Conservation (phyloP, 2,329 filamentous ascomycete genomes). For the Penicillium concentricum region DNA sequence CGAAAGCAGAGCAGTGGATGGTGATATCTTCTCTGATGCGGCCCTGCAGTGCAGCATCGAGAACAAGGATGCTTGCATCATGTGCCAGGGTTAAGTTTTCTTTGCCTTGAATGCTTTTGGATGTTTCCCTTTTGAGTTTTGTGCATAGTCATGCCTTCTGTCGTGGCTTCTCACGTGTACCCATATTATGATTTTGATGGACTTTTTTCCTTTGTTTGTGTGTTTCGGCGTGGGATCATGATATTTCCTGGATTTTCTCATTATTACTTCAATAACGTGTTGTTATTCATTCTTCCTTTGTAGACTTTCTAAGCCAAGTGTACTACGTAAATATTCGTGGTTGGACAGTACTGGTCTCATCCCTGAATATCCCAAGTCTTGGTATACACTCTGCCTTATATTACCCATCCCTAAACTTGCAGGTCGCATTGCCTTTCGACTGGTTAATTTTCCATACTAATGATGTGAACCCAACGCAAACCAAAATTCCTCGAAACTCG, state of each 20-base stretch:
- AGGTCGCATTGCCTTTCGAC: no score
- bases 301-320: background rate
- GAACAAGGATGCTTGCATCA: conserved; percentile 89
- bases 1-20: conserved; percentile 72
- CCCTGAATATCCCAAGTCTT: background rate
- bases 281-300: background rate
- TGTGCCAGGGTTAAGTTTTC: conserved; percentile 82
- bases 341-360: background rate
- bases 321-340: background rate
- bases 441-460: no score
- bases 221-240: conserved; percentile 14
- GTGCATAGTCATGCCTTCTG: conserved; percentile 3
- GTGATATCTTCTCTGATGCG: conserved; percentile 93
- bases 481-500: background rate
- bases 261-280: conserved; percentile 5
- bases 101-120: conserved; percentile 6
- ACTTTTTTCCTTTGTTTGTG: conserved; percentile 18
- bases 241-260: conserved; percentile 14
- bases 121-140: conserved; percentile 19
- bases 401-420: background rate
- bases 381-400: background rate
- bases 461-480: no score
- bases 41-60: conserved; percentile 94
- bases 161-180: conserved; percentile 17
- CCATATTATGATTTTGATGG: conserved; percentile 38